Base-by-base conservation (phyloP, 257 asterid genomes). In the Gynochthodes officinalis region DNA sequence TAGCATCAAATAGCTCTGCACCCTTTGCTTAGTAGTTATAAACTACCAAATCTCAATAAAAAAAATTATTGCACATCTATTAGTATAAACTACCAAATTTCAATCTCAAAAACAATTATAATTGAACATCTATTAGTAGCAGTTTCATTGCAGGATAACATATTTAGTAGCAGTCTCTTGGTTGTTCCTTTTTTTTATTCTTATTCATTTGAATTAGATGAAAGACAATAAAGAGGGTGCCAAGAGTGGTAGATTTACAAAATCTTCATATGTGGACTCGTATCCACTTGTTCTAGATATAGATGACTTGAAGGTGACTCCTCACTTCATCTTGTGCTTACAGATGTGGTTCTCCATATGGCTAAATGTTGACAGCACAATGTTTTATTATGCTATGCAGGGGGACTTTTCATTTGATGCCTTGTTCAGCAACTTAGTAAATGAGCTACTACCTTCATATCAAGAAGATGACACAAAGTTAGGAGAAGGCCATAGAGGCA, bases 341-440 rank as follows among this genome's bases (percentile, higher is more conserved):
- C 3, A 33, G 49, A 23, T 25, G 42, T 58, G 58, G 65, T 73
- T 69, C 49, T 42, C 39, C 42, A 67, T 71, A 55, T 63, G 67
- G 64, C 88, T 75, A 71, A 72, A 55, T 50, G 67, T 75, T 58
- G 64, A 44, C 48, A 55, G 49, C 48, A 60, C 53, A 43, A 30
- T 74, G 54, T 73, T 77, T 32, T 76, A 32, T 65, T 40, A 52
- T 78, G 50, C 49, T 54, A 73, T 76, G 80, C 81, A 92, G 99
- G 99, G 99, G 75, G 92, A 89, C 76, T 92, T 95, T 73, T 95
- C 98, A 19, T 95, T 95, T 67, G 99, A 92, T 80, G 96, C 96
- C 30, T 82, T 95, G 82, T 95, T 90, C 58, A 97, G 98, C 52
- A 83, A 86, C 84, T 89, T 95, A 83, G 99, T 95, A 33, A 89